Evolutionary conservation across 2,329 filamentous ascomycete genomes (phyloP).

Genomic region (Paramyrothecium roridum): DNA sequence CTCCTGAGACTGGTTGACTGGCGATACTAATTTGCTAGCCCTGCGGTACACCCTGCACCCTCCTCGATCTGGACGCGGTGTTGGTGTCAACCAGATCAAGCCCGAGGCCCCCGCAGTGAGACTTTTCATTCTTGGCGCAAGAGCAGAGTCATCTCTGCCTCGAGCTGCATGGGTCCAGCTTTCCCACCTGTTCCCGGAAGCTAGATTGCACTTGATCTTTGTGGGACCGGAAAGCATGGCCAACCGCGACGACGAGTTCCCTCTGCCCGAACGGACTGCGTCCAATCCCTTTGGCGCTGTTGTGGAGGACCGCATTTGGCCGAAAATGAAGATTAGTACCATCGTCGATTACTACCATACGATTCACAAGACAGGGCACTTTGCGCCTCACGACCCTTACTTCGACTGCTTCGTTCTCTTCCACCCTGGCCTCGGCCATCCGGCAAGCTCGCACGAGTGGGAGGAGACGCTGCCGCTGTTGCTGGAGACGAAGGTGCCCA

Average conservation of each 20-base stretch:
- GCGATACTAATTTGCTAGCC: constrained; percentile 45
- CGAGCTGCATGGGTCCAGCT: constrained; percentile 93
- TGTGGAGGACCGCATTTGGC: constrained; percentile 84
- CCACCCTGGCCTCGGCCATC: constrained; percentile 93
- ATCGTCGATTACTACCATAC: constrained; percentile 99
- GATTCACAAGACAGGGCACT: constrained; percentile 84
- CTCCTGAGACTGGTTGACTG: constrained; percentile 1
- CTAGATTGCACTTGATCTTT: constrained; percentile 88
- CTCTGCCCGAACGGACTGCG: constrained; percentile 79
- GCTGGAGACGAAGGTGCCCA: constrained; percentile 91
- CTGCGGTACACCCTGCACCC: constrained; percentile 93
- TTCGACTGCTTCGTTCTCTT: constrained; percentile 98
- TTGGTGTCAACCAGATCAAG: constrained; percentile 73
- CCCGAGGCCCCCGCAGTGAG: constrained; percentile 84
- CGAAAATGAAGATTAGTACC: constrained; percentile 92
- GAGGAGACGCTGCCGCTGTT: constrained; percentile 83
- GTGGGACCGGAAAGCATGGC: constrained; percentile 95
- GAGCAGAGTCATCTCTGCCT: constrained; percentile 94
- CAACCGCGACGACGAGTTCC: constrained; percentile 90
- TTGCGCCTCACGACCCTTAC: constrained; percentile 94
- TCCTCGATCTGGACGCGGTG: constrained; percentile 71
- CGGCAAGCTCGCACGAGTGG: constrained; percentile 92
- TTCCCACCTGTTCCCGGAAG: constrained; percentile 88
- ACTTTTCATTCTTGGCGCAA: constrained; percentile 88
- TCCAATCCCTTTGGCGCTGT: constrained; percentile 91